Evolutionary conservation across 306 rosid genomes (phyloP), one percentile per base, ranked within the genome.

Genomic region (Senna siamea): DNA sequence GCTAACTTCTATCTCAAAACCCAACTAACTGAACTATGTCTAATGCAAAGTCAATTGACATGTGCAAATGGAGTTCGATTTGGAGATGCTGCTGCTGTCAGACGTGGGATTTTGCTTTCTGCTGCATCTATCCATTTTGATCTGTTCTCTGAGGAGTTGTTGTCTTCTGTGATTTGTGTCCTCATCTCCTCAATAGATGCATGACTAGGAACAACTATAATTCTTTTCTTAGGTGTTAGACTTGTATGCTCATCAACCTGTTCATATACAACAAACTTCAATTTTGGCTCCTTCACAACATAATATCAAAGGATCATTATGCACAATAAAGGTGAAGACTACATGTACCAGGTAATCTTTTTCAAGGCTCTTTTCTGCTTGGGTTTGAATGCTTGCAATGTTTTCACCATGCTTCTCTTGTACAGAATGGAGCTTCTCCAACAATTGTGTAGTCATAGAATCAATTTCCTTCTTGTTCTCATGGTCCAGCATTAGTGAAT

Each of bases 101-200:
- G 85, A 76, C 46, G 75, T 13, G 72, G 83, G 44, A 81, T 83
- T 77, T 87, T 93, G 78, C 84, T 84, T 57, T 86, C 95, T 19
- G 37, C 54, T 37, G 26, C 46, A 17, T 66, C 72, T 9, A 63
- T 55, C 84, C 73, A 56, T 80, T 85, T 86, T 14, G 37, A 69
- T 32, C 32, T 76, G 51, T 73, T 76, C 55, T 74, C 85, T 4
- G 78, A n/a, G 47, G 22, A 51, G 47, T 41, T 41, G 9, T 64
- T 38, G 44, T 74, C 84, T 85, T 86, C 94, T 41, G 59, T 51
- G 47, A 80, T 76, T 35, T 53, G 67, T 43, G 90, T 83, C 80
- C 96, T 87, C 97, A 93, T 87, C 78, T 93, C 87, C 73, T 93
- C 96, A 12, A 90, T 81, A 44, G 89, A 80, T 69, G 74, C 80